A percentile compares a stretch with the other conserved stretches of the same genome.
Conservation (phyloP, 331 rosid genomes). For the Arachis monticola region DNA sequence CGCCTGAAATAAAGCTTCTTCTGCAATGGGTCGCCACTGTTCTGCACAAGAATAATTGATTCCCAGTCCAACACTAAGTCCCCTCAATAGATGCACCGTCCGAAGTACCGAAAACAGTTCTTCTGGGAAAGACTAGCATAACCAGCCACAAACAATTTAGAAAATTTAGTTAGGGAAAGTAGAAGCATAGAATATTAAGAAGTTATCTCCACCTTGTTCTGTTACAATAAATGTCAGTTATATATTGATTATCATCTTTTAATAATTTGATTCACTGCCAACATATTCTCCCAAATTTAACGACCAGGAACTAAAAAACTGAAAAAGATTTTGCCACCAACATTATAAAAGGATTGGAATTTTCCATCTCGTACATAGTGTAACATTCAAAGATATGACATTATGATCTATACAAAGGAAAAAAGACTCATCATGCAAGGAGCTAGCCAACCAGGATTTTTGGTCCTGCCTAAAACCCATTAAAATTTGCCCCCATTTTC, state of each 20-base stretch:
- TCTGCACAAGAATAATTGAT: slow-evolving; percentile 94
- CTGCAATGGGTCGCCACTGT: slow-evolving; percentile 95
- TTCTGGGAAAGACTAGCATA: slow-evolving; percentile 82
- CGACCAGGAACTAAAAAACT: not conserved
- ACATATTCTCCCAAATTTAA: slow-evolving; percentile 1
- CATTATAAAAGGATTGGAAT: not conserved
- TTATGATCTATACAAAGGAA: not conserved
- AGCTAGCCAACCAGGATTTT: not conserved
- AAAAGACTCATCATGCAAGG: not conserved
- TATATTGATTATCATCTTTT: not conserved
- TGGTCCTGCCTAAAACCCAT: not conserved
- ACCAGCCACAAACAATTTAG: slow-evolving; percentile 29
- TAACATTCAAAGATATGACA: not conserved
- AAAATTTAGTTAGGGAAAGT: slow-evolving; percentile 24
- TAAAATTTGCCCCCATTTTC: not conserved
- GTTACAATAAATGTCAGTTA: slow-evolving; percentile 5
- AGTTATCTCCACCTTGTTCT: slow-evolving; percentile 29
- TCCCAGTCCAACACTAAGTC: slow-evolving; percentile 95
- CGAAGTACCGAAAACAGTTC: slow-evolving; percentile 93
- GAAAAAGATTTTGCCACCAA: not conserved
- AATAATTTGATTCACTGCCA: slow-evolving; percentile 16
- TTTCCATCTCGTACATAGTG: not conserved
- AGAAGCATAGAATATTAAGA: slow-evolving; percentile 24
- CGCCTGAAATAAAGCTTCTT: slow-evolving; percentile 78
- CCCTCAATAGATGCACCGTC: slow-evolving; percentile 91